These are phyloP conservation scores for Vitis rupestris DNA, from an alignment of 164 flowering plant genomes.

Conservation along the genomic window DNA sequence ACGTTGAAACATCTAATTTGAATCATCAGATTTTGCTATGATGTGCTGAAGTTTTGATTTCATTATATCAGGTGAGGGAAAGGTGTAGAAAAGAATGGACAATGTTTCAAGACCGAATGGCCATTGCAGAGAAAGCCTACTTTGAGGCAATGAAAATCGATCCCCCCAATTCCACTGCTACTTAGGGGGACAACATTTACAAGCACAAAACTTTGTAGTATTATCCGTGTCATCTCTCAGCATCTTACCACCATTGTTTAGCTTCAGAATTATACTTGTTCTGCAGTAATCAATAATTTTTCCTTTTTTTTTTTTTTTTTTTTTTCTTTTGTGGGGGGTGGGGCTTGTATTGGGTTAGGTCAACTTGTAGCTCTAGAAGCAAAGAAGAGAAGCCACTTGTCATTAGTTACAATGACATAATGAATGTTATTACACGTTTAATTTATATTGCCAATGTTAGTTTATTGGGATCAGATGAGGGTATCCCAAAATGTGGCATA, in stretches of 20 bases:
- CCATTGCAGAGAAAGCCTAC: slow-evolving; percentile 60
- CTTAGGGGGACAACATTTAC: slow-evolving; percentile 3
- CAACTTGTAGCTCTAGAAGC: too few relatives aligned
- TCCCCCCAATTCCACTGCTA: slow-evolving; percentile 46
- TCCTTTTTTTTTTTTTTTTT: too few relatives aligned
- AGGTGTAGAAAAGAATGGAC: slow-evolving; percentile 86
- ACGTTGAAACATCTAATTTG: background rate
- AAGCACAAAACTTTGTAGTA: background rate
- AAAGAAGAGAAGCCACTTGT: too few relatives aligned
- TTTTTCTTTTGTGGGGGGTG: too few relatives aligned
- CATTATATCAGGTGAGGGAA: slow-evolving; percentile 62
- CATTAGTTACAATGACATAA: too few relatives aligned
- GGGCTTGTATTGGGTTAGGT: too few relatives aligned
- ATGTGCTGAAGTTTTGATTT: background rate
- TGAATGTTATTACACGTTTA: too few relatives aligned
- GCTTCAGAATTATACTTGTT: background rate
- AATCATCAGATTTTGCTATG: background rate
- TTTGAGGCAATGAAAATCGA: slow-evolving; percentile 39
- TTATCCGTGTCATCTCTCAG: background rate
- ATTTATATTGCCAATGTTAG: too few relatives aligned
- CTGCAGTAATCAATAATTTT: too few relatives aligned
- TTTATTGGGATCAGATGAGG: too few relatives aligned
- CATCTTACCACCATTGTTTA: background rate
- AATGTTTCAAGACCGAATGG: slow-evolving; percentile 66
- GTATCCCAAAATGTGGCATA: too few relatives aligned